These are phyloP conservation scores for Holtermannia corniformis DNA, from an alignment of 768 basidiomycete species.

Conservation along the genomic window DNA sequence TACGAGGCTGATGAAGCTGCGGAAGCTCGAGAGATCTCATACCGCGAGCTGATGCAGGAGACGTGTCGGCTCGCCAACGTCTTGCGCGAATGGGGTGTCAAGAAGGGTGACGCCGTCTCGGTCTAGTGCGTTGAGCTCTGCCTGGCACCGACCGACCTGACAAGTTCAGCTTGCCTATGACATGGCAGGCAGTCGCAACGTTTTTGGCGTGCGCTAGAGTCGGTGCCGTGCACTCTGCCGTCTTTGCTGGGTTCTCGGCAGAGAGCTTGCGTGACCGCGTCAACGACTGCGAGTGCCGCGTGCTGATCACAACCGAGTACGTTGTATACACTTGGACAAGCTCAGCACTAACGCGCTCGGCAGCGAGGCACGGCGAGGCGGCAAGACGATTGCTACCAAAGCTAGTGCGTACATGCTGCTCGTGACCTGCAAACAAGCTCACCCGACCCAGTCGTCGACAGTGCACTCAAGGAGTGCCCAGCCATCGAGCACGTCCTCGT, in stretches of 20 bases:
- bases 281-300: constrained; percentile 74
- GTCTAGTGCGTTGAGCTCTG: constrained; percentile 19
- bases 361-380: constrained; percentile 77
- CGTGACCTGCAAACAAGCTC: background rate
- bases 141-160: background rate
- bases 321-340: background rate
- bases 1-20: constrained; percentile 95
- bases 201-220: constrained; percentile 97
- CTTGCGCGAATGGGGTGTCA: constrained; percentile 76
- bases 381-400: constrained; percentile 72
- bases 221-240: constrained; percentile 91
- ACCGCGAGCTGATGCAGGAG: constrained; percentile 76
- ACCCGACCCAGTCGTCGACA: constrained; percentile 62
- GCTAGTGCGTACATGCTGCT: constrained; percentile 24
- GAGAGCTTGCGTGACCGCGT: constrained; percentile 89
- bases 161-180: constrained; percentile 34
- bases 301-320: constrained; percentile 83
- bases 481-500: constrained; percentile 84
- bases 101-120: constrained; percentile 67
- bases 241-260: constrained; percentile 94
- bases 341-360: constrained; percentile 1
- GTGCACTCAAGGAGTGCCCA: constrained; percentile 75
- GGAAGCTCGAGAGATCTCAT: constrained; percentile 65
- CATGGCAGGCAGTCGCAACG: constrained; percentile 77
- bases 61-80: constrained; percentile 86